A percentile compares a stretch with the other conserved stretches of the same genome.
phyloP scores from a whole-genome alignment of 495 filamentous ascomycete genomes.

The Rusavskia elegans region DNA sequence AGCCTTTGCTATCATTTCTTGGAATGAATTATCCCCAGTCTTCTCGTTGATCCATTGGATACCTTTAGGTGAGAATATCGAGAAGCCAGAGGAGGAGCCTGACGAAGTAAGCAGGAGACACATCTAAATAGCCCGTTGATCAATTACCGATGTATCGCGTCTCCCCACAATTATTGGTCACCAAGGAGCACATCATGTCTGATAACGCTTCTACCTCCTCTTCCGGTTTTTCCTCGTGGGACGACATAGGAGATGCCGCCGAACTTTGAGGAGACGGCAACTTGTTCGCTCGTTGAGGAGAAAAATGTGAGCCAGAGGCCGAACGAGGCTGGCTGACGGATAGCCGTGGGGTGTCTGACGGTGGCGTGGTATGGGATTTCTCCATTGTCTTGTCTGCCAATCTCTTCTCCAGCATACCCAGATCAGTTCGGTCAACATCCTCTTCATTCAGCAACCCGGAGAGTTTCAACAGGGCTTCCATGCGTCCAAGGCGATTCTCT shows the following conservation, averaged over 20 bases:
- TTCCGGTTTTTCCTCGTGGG: constrained; percentile 35
- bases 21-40: constrained; percentile 85
- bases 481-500: constrained; percentile 83
- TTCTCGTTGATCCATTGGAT: constrained; percentile 99
- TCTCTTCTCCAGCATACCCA: constrained; percentile 72
- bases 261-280: constrained; percentile 46
- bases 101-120: constrained; percentile 12
- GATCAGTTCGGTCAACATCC: constrained; percentile 73
- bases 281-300: constrained; percentile 32
- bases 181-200: constrained; percentile 97
- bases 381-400: constrained; percentile 47
- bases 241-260: constrained; percentile 33
- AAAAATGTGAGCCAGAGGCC: constrained; percentile 22
- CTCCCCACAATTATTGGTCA: constrained; percentile 94
- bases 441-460: constrained; percentile 81
- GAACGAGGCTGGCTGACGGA: constrained; percentile 14
- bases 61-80: constrained; percentile 93
- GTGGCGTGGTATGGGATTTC: constrained; percentile 26
- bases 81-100: constrained; percentile 97
- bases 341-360: constrained; percentile 17
- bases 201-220: constrained; percentile 77
- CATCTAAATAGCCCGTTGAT: background rate
- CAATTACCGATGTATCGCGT: constrained; percentile 83
- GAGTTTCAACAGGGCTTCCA: constrained; percentile 79
- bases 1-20: constrained; percentile 81